Percentiles rank a stretch among this genome's conserved stretches.
These are phyloP conservation scores for Moesziomyces sp. DNA, from an alignment of 1,284 basidiomycete species.

Conservation along the genomic window DNA sequence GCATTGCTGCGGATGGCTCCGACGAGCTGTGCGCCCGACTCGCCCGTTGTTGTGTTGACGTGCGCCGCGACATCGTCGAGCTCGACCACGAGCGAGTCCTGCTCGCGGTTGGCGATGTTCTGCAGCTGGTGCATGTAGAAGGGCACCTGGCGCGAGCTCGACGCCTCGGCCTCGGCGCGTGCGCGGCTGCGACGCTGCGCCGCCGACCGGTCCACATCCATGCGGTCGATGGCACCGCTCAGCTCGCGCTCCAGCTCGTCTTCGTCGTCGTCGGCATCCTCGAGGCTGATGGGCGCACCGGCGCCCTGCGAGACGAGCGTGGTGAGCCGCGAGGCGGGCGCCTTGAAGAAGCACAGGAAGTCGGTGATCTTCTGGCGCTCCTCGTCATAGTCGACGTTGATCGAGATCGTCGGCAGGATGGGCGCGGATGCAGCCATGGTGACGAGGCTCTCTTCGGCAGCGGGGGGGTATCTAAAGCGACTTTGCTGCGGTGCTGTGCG, in stretches of 20 bases:
- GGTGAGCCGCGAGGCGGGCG: constrained; percentile 37
- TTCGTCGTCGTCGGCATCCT: constrained; percentile 28
- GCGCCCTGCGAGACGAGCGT: constrained; percentile 15
- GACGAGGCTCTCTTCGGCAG: neutral
- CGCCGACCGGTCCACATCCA: constrained; percentile 35
- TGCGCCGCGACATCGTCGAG: constrained; percentile 79
- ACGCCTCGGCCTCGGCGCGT: constrained; percentile 10
- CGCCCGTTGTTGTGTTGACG: constrained; percentile 30
- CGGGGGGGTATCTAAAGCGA: constrained; percentile 6
- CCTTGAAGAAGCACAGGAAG: constrained; percentile 63
- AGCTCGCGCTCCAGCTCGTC: constrained; percentile 30
- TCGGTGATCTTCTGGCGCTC: constrained; percentile 67
- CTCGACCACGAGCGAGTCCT: constrained; percentile 83
- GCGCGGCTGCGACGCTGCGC: constrained; percentile 5
- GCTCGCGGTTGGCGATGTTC: constrained; percentile 90
- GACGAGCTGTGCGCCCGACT: constrained; percentile 43
- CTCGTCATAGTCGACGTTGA: constrained; percentile 72
- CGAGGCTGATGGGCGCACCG: constrained; percentile 20
- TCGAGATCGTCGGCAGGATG: constrained; percentile 71
- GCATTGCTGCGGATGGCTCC: constrained; percentile 79
- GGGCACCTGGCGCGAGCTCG: constrained; percentile 60
- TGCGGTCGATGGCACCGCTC: constrained; percentile 27
- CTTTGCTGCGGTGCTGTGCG: too few relatives aligned
- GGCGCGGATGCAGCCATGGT: constrained; percentile 42
- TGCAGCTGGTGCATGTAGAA: constrained; percentile 95